Evolutionary conservation across 331 rosid genomes (phyloP).

Genomic region (Cydonia oblonga): DNA sequence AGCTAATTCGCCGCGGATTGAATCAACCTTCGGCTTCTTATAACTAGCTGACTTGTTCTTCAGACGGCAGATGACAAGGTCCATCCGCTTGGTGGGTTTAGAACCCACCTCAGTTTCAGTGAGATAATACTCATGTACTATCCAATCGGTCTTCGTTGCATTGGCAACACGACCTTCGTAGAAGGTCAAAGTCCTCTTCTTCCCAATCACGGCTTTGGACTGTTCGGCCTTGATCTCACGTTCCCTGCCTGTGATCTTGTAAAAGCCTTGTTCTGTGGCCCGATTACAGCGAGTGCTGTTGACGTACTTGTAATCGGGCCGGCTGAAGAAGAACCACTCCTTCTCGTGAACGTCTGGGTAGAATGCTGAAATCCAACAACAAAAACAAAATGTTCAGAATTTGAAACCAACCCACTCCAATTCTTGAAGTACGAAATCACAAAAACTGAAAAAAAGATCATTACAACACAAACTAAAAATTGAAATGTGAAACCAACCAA

Average conservation of each 20-base stretch:
- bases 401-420: not conserved
- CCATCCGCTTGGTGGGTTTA: not conserved
- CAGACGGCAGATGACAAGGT: slow-evolving; percentile 4
- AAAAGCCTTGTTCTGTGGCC: slow-evolving; percentile 33
- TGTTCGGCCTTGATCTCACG: slow-evolving; percentile 1
- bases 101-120: not conserved
- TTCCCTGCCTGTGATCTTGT: slow-evolving; percentile 46
- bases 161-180: slow-evolving; percentile 10
- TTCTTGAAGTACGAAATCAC: not conserved
- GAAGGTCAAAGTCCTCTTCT: slow-evolving; percentile 46
- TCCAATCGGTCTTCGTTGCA: slow-evolving; percentile 28
- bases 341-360: not conserved
- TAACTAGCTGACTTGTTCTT: not conserved
- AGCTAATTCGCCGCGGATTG: not conserved
- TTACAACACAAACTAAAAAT: not conserved
- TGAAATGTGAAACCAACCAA: not conserved
- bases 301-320: slow-evolving; percentile 20
- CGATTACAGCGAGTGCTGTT: slow-evolving; percentile 27
- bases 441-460: not conserved
- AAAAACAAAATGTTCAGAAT: not conserved
- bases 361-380: not conserved
- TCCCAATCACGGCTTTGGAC: slow-evolving; percentile 31
- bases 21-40: not conserved
- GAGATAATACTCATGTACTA: slow-evolving; percentile 40
- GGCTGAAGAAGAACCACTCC: slow-evolving; percentile 37